phyloP scores from a whole-genome alignment of 192 early-diverging fungal species.

The Oehlia diaphana region DNA sequence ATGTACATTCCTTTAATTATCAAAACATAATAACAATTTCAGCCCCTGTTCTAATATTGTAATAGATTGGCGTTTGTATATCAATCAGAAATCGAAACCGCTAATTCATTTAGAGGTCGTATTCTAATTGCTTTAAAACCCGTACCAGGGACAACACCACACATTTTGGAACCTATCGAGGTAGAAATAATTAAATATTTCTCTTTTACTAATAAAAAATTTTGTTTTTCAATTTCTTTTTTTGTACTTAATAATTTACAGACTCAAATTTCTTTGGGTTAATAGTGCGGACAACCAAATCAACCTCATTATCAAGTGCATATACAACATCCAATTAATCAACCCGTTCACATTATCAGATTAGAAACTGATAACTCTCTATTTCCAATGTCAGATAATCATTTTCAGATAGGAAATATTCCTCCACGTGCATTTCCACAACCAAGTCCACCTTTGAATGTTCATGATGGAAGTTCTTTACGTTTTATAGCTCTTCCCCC shows the following conservation, averaged over 20 bases:
- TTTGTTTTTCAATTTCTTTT: not conserved
- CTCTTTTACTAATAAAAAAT: not conserved
- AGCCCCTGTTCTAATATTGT: not conserved
- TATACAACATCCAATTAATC: not conserved
- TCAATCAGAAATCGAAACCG: slow-evolving; percentile 18
- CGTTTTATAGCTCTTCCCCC: slow-evolving; percentile 1
- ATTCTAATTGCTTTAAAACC: slow-evolving; percentile 19
- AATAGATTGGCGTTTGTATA: slow-evolving; percentile 9
- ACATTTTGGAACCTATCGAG: slow-evolving; percentile 5
- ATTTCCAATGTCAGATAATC: slow-evolving; percentile 1
- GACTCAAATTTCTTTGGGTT: not conserved
- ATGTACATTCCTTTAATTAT: not conserved
- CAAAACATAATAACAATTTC: not conserved
- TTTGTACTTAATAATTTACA: not conserved
- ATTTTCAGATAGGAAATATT: slow-evolving; percentile 4
- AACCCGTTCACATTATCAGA: slow-evolving; percentile 5
- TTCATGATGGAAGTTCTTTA: not conserved
- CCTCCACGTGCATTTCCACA: slow-evolving; percentile 1
- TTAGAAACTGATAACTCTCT: not conserved
- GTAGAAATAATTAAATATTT: not conserved
- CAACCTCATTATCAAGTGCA: slow-evolving; percentile 13
- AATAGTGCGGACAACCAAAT: slow-evolving; percentile 2
- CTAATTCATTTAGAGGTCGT: not conserved
- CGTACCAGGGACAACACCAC: not conserved
- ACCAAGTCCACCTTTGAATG: slow-evolving; percentile 2